Conservation (phyloP, 2,329 filamentous ascomycete genomes). For the Scopulariopsis brevicaulis region DNA sequence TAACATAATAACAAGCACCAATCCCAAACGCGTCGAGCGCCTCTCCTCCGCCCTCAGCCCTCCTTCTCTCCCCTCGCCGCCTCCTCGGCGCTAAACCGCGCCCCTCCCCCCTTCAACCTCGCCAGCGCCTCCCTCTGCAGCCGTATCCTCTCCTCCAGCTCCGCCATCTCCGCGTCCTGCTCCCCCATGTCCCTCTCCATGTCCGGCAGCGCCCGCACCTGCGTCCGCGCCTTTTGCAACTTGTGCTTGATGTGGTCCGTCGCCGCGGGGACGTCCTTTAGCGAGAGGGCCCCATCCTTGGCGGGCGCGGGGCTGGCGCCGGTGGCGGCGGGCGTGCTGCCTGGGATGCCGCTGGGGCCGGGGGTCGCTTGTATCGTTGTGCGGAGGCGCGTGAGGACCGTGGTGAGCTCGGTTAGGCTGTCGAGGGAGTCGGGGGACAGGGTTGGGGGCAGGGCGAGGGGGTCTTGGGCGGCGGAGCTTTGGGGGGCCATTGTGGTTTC, state of each 20-base stretch:
- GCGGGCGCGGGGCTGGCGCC: background rate
- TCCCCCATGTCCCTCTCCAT: constrained; percentile 54
- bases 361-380: constrained; percentile 27
- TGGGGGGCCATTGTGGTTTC: background rate
- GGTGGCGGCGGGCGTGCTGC: constrained; percentile 10
- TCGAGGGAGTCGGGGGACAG: constrained; percentile 78
- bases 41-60: background rate
- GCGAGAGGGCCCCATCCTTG: constrained; percentile 24
- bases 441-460: constrained; percentile 44
- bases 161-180: constrained; percentile 59
- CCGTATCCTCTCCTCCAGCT: constrained; percentile 52
- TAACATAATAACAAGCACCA: background rate
- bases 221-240: constrained; percentile 64
- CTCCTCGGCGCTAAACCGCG: constrained; percentile 22
- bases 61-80: constrained; percentile 2
- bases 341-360: constrained; percentile 24
- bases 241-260: constrained; percentile 73
- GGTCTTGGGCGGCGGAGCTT: constrained; percentile 13
- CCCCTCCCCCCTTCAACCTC: constrained; percentile 38
- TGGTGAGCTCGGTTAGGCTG: constrained; percentile 69
- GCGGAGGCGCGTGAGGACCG: constrained; percentile 65
- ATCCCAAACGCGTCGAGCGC: background rate
- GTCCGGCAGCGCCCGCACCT: constrained; percentile 57
- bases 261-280: constrained; percentile 70
- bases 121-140: constrained; percentile 49